phyloP scores from a whole-genome alignment of 768 basidiomycete species.

The Kwoniella bestiolae region DNA sequence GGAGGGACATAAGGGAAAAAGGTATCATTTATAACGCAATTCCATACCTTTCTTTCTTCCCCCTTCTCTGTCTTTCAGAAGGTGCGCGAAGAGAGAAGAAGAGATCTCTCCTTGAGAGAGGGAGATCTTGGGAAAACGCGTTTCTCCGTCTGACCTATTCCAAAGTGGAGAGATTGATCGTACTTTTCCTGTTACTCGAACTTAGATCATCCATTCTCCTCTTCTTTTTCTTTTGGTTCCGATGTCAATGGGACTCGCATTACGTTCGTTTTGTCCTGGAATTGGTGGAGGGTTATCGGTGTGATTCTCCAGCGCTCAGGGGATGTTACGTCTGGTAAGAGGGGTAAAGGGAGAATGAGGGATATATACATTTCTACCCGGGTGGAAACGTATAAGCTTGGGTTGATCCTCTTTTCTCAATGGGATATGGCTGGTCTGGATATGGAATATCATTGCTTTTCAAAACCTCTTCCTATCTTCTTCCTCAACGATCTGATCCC shows the following conservation, averaged over 20 bases:
- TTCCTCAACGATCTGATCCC: neutral
- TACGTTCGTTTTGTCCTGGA: neutral
- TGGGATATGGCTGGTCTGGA: neutral
- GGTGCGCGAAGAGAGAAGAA: constrained; percentile 3
- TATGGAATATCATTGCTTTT: neutral
- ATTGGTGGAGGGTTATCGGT: neutral
- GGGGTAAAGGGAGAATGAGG: neutral
- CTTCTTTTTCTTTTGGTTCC: neutral
- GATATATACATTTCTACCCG: constrained; percentile 1
- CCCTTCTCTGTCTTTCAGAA: neutral
- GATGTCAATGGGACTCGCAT: neutral
- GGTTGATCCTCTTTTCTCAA: neutral
- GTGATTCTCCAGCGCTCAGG: neutral
- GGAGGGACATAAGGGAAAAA: too few relatives aligned
- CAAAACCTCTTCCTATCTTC: neutral
- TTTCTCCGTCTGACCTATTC: constrained; percentile 1
- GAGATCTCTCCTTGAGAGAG: neutral
- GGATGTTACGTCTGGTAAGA: neutral
- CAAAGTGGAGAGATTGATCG: neutral
- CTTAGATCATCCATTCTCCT: neutral
- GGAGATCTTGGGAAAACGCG: constrained; percentile 3
- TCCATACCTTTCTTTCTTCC: constrained; percentile 11
- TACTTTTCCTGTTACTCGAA: neutral
- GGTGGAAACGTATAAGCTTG: neutral
- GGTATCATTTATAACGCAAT: constrained; percentile 21